Percentiles rank a stretch among this genome's conserved stretches.
phyloP scores from a whole-genome alignment of 2,329 filamentous ascomycete genomes.

The Ophiostoma himal-ulmi region DNA sequence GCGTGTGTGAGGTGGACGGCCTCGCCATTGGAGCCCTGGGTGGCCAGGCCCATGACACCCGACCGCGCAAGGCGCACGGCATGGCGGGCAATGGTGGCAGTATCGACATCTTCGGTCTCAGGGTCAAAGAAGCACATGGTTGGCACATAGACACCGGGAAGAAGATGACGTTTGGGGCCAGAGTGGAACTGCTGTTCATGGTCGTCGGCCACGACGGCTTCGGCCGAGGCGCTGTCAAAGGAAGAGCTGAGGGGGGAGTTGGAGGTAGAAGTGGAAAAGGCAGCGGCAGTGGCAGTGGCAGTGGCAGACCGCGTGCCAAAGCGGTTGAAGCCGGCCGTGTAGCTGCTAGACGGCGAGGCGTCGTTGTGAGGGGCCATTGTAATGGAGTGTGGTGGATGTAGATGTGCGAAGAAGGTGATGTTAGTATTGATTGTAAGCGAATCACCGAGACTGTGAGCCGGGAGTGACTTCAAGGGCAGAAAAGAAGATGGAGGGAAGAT shows the following conservation, averaged over 20 bases:
- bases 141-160: constrained; percentile 61
- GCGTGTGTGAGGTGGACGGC: constrained; percentile 68
- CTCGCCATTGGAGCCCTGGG: constrained; percentile 77
- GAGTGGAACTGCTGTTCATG: neutral
- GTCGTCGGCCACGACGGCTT: neutral
- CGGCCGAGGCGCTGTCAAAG: constrained; percentile 5
- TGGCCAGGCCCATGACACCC: constrained; percentile 67
- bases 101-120: constrained; percentile 61
- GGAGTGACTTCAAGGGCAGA: neutral
- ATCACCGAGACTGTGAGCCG: neutral
- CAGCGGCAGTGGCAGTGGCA: constrained; percentile 32
- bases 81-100: constrained; percentile 52
- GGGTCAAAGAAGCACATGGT: constrained; percentile 68
- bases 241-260: constrained; percentile 33
- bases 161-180: constrained; percentile 33
- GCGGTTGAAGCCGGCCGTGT: constrained; percentile 38
- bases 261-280: neutral
- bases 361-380: constrained; percentile 45
- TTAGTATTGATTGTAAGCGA: no score
- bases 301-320: constrained; percentile 27
- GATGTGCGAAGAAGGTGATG: neutral
- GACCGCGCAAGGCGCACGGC: constrained; percentile 66
- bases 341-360: constrained; percentile 43
- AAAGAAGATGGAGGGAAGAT: neutral
- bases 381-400: neutral